Evolutionary conservation across 2,329 filamentous ascomycete species (phyloP).

Genomic region (Apiospora hydei): DNA sequence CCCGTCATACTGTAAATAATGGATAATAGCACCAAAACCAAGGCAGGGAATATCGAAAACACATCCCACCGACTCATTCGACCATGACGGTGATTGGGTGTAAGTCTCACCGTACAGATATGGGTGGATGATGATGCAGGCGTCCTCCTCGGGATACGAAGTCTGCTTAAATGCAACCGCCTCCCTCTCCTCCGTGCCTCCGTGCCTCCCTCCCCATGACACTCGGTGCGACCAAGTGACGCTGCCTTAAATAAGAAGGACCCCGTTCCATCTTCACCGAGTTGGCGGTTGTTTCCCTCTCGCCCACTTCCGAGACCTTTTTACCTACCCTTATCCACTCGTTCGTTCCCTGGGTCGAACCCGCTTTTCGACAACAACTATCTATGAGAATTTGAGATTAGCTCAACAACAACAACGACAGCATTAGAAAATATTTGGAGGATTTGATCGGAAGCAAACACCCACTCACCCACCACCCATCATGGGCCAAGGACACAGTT

Average conservation of each 20-base stretch:
- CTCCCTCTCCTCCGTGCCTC: background rate
- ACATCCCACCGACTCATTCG: constrained; percentile 9
- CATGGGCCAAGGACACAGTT: constrained; percentile 54
- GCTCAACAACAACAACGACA: background rate
- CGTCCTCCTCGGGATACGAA: background rate
- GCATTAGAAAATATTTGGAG: background rate
- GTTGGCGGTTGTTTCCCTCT: background rate
- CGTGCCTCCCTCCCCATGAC: background rate
- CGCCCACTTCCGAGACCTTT: background rate
- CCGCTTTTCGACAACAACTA: background rate
- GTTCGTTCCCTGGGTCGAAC: background rate
- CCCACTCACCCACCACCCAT: constrained; percentile 10
- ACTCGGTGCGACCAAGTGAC: background rate
- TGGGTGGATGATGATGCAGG: background rate
- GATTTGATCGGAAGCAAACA: background rate
- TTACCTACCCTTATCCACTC: constrained; percentile 4
- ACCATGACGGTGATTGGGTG: constrained; percentile 7
- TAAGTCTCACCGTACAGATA: background rate
- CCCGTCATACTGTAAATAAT: constrained; percentile 9
- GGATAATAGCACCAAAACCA: background rate
- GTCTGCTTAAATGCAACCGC: constrained; percentile 15
- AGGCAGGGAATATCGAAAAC: background rate
- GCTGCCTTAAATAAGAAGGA: background rate
- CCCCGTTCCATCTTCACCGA: background rate
- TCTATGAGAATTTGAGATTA: background rate